Base-by-base conservation (phyloP, 1,139 yeast genomes). In the Yamadazyma buinensis region DNA sequence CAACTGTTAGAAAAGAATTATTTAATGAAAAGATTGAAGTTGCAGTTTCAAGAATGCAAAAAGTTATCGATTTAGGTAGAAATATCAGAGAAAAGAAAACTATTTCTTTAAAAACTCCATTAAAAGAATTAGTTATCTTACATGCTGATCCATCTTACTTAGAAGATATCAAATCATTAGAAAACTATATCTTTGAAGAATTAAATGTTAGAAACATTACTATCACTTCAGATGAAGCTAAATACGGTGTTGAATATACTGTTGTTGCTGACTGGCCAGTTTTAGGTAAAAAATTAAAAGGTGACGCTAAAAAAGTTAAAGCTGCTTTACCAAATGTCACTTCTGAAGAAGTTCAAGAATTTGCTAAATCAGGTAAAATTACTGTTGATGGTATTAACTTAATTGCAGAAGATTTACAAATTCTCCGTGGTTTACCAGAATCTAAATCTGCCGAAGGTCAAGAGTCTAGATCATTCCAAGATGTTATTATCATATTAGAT, bases 261-360 rank as follows among this genome's bases (percentile, higher is more conserved):
- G 97, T 92, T 32, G 95, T 85, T 59, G 98, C 98, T 30, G 99
- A 94, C 67, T 94, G 99, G 99, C 95, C 97, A 35, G 87, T 88
- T 13, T 76, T 94, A 48, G 99, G 99, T 67, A 92, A 92, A 75
- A 92, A 92, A 64, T 77, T 94, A 61, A 90, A 90, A 77, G 81
- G 81, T 58, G 97, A 90, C 54, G 95, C 86, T 46, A 87, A 84
- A 68, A 84, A 78, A 60, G 98, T 94, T 41, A 92, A 92, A 74
- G 95, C 83, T 55, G 97, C 95, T 18, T 75, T 94, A 49, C 97
- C 97, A 45, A 59, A 58, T 14, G 77, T 94, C 35, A 63, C 92
- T 21, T 84, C 96, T 15, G 84, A 72, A 15, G 88, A 87, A 40
- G 97, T 92, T 33, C 86, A 85, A 64, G 61, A 67, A 25, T 94